phyloP scores from a whole-genome alignment of 495 filamentous ascomycete genomes.

The Platismatia glauca region DNA sequence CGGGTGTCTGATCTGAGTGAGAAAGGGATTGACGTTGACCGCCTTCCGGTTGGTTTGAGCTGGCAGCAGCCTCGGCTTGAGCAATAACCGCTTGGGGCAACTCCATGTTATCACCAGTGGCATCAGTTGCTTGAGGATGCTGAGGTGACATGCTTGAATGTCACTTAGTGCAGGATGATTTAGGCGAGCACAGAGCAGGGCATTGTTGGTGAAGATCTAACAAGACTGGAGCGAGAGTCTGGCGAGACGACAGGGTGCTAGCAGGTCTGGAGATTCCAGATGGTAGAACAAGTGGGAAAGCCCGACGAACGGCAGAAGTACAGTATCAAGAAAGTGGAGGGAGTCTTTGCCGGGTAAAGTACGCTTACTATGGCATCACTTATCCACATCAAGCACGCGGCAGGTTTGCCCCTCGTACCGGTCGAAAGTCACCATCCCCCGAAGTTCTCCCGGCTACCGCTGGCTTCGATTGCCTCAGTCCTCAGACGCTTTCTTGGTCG shows the following conservation, averaged over 20 bases:
- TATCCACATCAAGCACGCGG: too few species aligned
- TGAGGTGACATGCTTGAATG: neutral
- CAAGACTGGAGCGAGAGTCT: neutral
- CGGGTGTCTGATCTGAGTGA: neutral
- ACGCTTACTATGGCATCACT: too few species aligned
- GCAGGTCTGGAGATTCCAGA: too few species aligned
- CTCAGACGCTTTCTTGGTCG: too few species aligned
- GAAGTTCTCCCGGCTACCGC: too few species aligned
- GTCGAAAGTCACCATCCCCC: too few species aligned
- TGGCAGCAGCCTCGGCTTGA: conserved; percentile 31
- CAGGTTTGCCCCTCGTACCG: too few species aligned
- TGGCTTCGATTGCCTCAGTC: too few species aligned
- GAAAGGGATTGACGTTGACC: neutral
- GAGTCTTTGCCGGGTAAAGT: too few species aligned
- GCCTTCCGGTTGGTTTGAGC: conserved; percentile 19
- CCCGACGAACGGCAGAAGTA: too few species aligned
- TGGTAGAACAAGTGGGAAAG: neutral
- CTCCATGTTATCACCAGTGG: neutral
- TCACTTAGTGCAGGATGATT: neutral
- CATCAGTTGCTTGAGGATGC: neutral
- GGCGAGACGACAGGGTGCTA: neutral
- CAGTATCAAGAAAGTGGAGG: neutral
- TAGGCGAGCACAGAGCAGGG: neutral
- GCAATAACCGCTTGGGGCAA: conserved; percentile 27
- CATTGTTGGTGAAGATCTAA: neutral